These are phyloP conservation scores for Onygenales sp. DNA, from an alignment of 2,329 filamentous ascomycete genomes.

Conservation along the genomic window DNA sequence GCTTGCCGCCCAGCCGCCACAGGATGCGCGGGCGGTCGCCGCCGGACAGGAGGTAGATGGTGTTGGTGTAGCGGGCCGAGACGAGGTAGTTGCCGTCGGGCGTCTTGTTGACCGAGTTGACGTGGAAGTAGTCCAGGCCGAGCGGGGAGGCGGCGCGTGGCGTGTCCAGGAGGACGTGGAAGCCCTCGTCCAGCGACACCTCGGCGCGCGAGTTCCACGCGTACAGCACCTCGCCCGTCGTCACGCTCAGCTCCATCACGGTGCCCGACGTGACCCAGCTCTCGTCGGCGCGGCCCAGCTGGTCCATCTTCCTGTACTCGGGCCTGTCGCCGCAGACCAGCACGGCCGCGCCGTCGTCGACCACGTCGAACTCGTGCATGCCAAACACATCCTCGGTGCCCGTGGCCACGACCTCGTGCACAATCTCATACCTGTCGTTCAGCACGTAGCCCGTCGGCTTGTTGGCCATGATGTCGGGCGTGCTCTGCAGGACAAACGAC, in stretches of 20 bases:
- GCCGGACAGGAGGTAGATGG: slow-evolving; percentile 41
- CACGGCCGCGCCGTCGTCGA: slow-evolving; percentile 22
- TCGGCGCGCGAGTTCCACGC: neutral
- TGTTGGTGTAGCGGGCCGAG: slow-evolving; percentile 37
- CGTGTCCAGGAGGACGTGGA: neutral
- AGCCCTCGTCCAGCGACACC: neutral
- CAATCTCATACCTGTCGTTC: slow-evolving; percentile 36
- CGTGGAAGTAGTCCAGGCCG: slow-evolving; percentile 17
- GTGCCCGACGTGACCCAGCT: neutral
- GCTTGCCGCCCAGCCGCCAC: slow-evolving; percentile 39
- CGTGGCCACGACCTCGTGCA: slow-evolving; percentile 32
- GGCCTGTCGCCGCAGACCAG: slow-evolving; percentile 9
- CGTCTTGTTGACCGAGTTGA: slow-evolving; percentile 34
- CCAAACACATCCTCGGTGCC: slow-evolving; percentile 21
- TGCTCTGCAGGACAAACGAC: slow-evolving; percentile 35
- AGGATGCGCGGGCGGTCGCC: slow-evolving; percentile 33
- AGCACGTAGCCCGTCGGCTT: slow-evolving; percentile 38
- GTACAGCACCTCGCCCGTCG: neutral
- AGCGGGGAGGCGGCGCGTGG: neutral
- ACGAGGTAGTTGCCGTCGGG: slow-evolving; percentile 38
- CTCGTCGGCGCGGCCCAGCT: neutral
- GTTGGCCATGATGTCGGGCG: slow-evolving; percentile 20
- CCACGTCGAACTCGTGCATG: slow-evolving; percentile 31
- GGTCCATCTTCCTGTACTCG: neutral
- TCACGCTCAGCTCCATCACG: neutral